A percentile compares a stretch with the other conserved stretches of the same genome.
phyloP scores from a whole-genome alignment of 129 eudicot species.

The Lactuca saligna region DNA sequence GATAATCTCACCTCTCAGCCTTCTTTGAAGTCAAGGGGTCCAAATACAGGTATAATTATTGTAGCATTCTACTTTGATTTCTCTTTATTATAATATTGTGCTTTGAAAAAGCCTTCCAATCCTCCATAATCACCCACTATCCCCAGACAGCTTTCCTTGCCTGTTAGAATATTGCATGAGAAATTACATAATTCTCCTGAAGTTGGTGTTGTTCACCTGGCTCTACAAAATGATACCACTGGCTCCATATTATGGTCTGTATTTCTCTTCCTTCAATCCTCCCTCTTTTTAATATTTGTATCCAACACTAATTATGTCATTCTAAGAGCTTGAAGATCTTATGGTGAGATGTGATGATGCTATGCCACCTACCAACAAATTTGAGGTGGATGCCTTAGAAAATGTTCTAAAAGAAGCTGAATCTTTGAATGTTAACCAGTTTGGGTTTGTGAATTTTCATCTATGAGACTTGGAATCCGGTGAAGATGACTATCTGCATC shows the following conservation, averaged over 20 bases:
- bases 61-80: too few relatives aligned
- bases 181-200: slow-evolving; percentile 79
- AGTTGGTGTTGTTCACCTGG: slow-evolving; percentile 83
- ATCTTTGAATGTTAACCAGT: slow-evolving; percentile 37
- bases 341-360: slow-evolving; percentile 42
- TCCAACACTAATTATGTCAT: too few relatives aligned
- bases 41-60: slow-evolving; percentile 35
- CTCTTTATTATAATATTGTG: too few relatives aligned
- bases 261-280: slow-evolving; percentile 15
- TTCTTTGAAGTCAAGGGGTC: slow-evolving; percentile 46
- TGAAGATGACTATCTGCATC: slow-evolving; percentile 66
- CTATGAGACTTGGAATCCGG: slow-evolving; percentile 65
- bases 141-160: slow-evolving; percentile 63
- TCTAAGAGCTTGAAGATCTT: slow-evolving; percentile 49
- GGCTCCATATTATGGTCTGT: slow-evolving; percentile 91
- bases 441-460: slow-evolving; percentile 40
- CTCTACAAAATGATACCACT: slow-evolving; percentile 80
- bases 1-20: slow-evolving; percentile 58
- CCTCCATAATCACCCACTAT: slow-evolving; percentile 82
- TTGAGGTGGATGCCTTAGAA: slow-evolving; percentile 73
- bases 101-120: too few relatives aligned
- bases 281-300: too few relatives aligned
- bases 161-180: slow-evolving; percentile 65
- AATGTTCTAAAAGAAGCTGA: slow-evolving; percentile 87
- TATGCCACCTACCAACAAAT: slow-evolving; percentile 42